These are phyloP conservation scores for Entomophthora muscae DNA, from an alignment of 371 early-diverging fungal species.

Conservation along the genomic window DNA sequence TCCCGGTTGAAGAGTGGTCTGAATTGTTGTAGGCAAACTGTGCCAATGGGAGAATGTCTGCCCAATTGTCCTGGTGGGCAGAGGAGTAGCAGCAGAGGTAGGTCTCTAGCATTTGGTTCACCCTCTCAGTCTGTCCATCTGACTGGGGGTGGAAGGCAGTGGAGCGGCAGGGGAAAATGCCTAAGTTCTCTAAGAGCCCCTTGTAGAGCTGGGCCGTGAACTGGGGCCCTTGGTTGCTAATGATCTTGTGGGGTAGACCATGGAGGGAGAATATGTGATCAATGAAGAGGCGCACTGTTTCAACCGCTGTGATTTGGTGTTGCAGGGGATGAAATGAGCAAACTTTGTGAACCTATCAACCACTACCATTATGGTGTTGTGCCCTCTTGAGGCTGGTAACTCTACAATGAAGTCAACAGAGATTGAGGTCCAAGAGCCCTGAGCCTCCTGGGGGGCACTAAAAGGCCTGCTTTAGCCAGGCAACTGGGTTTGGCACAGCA, in stretches of 20 bases:
- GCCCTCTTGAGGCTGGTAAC: background rate
- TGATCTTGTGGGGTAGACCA: background rate
- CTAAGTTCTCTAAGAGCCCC: background rate
- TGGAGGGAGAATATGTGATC: background rate
- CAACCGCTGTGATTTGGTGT: background rate
- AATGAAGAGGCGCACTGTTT: background rate
- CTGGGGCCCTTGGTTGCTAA: background rate
- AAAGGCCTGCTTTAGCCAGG: background rate
- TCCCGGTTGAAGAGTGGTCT: background rate
- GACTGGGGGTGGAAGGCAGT: background rate
- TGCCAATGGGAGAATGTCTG: background rate
- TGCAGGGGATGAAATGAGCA: background rate
- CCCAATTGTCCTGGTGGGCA: background rate
- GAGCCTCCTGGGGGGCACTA: background rate
- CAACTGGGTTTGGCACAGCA: background rate
- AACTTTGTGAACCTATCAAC: background rate
- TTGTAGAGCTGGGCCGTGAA: background rate
- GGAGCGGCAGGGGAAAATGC: background rate
- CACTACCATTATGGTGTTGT: background rate
- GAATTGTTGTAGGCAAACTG: background rate
- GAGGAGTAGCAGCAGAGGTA: background rate
- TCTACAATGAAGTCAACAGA: background rate
- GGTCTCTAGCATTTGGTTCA: background rate
- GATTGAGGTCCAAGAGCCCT: background rate
- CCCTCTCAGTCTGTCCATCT: background rate